Evolutionary conservation across 768 basidiomycete genomes (phyloP).

Genomic region (Lanmaoa pseudosensibilis): DNA sequence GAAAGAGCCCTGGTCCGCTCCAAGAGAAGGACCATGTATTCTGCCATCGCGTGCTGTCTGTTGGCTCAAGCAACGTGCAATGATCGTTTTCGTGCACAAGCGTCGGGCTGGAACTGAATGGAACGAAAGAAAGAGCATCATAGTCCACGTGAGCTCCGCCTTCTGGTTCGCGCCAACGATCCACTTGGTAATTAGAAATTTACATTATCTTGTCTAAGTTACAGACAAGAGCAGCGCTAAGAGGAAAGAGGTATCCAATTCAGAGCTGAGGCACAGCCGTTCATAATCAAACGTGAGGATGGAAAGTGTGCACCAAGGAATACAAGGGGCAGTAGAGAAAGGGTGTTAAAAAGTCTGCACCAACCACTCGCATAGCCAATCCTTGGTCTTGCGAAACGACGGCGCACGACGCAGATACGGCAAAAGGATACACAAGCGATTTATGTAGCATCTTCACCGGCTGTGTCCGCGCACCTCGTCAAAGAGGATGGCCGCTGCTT

Average conservation of each 20-base stretch:
- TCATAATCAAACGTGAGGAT: constrained; percentile 26
- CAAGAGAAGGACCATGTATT: not conserved
- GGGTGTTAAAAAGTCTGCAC: not conserved
- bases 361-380: constrained; percentile 8
- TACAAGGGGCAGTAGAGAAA: constrained; percentile 6
- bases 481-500: constrained; percentile 16
- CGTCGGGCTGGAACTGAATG: constrained; percentile 11
- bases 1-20: constrained; percentile 36
- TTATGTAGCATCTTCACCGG: constrained; percentile 10
- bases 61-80: constrained; percentile 30
- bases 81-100: constrained; percentile 20
- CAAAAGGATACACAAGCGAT: not conserved
- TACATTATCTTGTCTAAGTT: constrained; percentile 14
- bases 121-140: constrained; percentile 27
- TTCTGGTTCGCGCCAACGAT: not conserved
- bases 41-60: constrained; percentile 12
- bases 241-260: constrained; percentile 1
- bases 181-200: not conserved
- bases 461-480: constrained; percentile 8
- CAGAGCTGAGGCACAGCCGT: constrained; percentile 1
- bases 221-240: constrained; percentile 9
- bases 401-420: constrained; percentile 2
- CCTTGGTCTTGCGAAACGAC: constrained; percentile 5
- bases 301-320: constrained; percentile 18
- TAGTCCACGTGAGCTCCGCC: constrained; percentile 13